Base-by-base conservation (phyloP, 2,329 filamentous ascomycete genomes). In the Knufia petricola region DNA sequence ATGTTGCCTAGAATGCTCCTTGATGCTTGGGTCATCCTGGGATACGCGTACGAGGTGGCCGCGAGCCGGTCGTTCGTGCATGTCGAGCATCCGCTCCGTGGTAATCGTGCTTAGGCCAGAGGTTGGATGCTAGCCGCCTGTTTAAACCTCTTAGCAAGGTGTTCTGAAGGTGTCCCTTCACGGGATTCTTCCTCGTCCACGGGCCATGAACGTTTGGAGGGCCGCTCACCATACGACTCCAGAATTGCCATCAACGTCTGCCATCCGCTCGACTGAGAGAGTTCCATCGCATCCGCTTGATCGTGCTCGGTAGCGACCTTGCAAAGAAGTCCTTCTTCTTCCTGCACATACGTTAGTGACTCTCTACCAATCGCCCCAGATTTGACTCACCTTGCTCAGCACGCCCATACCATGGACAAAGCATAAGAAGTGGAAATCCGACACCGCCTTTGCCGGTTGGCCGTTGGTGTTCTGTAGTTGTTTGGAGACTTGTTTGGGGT, bases 351-450 rank as follows among this genome's bases (percentile, higher is more conserved):
- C 15, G 19, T 45, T 43, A 36, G 15, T 7, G 39, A 42, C 26
- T 9, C 9, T n/a, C 24, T 19, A 3, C 10, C 9, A 17, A 13
- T 17, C 4, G 1, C 32, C 40, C 10, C 34, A 28, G 21, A 19
- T 4, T 50, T 57, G 58, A 66, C 73, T 61, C 71, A 95, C 92
- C 81, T 94, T 87, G 64, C 79, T 87, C 32, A 98, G 73, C 32
- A 94, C 81, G 36, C 81, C 82, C 68, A 95, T 79, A 37, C 78
- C 77, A 61, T 85, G 84, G 51, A 98, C 73, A 68, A 87, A 96
- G 66, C 80, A 84, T n/a, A 98, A 74, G 13, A 96, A 74, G 64
- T 98, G 92, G 66, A 98, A 98, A 67, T 96, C 89, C 4, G 89
- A 95, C 10, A 95, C 75, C 20, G 81, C 79, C 31, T 80, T 72